Conservation (phyloP, 345 rosid genomes). For the Chamaenerion angustifolium region DNA sequence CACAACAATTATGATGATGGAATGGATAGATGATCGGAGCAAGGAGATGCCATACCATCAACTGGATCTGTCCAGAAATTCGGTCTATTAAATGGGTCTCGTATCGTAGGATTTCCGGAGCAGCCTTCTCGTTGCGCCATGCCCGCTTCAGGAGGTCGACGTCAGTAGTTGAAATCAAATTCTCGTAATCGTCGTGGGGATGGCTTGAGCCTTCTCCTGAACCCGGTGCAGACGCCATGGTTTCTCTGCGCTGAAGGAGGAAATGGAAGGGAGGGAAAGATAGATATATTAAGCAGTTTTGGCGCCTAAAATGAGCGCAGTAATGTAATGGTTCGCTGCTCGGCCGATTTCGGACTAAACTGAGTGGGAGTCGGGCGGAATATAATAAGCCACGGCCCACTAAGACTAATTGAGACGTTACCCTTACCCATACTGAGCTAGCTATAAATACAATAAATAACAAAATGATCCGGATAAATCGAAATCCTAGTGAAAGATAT, state of each 20-base stretch:
- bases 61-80: conserved; percentile 43
- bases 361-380: background rate
- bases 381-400: too few relatives aligned
- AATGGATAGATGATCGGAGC: too few relatives aligned
- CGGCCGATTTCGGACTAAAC: background rate
- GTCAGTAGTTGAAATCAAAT: conserved; percentile 23
- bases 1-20: too few relatives aligned
- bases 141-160: conserved; percentile 55
- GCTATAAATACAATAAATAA: too few relatives aligned
- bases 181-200: conserved; percentile 38
- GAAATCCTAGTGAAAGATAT: too few relatives aligned
- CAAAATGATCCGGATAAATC: too few relatives aligned
- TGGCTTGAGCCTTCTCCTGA: conserved; percentile 4
- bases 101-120: conserved; percentile 71
- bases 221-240: conserved; percentile 10
- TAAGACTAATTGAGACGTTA: too few relatives aligned
- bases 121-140: conserved; percentile 92
- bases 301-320: conserved; percentile 1
- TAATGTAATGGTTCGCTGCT: too few relatives aligned
- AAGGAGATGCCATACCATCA: conserved; percentile 22
- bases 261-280: background rate
- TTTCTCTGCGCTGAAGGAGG: background rate
- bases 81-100: conserved; percentile 39
- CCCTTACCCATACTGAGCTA: too few relatives aligned
- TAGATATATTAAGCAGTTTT: background rate